These are phyloP conservation scores for Myxozyma nipponensis DNA, from an alignment of 805 yeast genomes.

Conservation along the genomic window DNA sequence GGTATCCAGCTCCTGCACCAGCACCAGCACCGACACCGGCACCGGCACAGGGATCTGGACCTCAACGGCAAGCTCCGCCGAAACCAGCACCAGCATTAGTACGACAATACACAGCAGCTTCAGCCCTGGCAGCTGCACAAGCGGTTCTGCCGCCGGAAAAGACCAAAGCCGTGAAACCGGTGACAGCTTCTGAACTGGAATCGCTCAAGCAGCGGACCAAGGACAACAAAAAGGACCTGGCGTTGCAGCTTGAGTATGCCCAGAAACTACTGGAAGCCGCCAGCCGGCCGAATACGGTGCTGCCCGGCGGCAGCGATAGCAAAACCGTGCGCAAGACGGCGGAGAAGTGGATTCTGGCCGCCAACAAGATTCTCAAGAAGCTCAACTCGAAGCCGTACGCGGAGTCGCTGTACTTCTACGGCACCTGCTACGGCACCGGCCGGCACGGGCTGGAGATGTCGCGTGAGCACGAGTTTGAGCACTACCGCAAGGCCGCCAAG, in stretches of 20 bases:
- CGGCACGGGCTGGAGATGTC: slow-evolving; percentile 49
- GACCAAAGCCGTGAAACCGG: background rate
- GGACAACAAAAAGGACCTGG: slow-evolving; percentile 40
- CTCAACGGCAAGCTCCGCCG: background rate
- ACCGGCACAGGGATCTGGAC: background rate
- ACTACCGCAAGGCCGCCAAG: slow-evolving; percentile 57
- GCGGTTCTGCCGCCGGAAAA: slow-evolving; percentile 19
- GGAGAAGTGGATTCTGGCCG: slow-evolving; percentile 53
- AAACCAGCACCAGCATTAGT: slow-evolving; percentile 9
- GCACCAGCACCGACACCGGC: background rate
- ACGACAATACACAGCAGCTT: slow-evolving; percentile 23
- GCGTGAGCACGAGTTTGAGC: slow-evolving; percentile 57
- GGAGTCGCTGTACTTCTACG: slow-evolving; percentile 57
- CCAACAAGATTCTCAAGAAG: slow-evolving; percentile 57
- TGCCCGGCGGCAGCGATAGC: slow-evolving; percentile 39
- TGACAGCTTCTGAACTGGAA: slow-evolving; percentile 13
- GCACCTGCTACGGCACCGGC: slow-evolving; percentile 54
- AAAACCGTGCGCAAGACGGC: slow-evolving; percentile 51
- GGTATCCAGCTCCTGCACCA: background rate
- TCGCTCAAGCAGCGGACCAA: slow-evolving; percentile 11
- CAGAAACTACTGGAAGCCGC: slow-evolving; percentile 51
- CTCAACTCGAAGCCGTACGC: slow-evolving; percentile 41
- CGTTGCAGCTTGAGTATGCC: slow-evolving; percentile 63
- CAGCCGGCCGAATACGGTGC: slow-evolving; percentile 43
- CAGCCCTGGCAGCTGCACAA: slow-evolving; percentile 23